Evolutionary conservation across 441 rosid species (phyloP), one percentile per base, ranked within the genome.

Genomic region (Arabidopsis hybrid): DNA sequence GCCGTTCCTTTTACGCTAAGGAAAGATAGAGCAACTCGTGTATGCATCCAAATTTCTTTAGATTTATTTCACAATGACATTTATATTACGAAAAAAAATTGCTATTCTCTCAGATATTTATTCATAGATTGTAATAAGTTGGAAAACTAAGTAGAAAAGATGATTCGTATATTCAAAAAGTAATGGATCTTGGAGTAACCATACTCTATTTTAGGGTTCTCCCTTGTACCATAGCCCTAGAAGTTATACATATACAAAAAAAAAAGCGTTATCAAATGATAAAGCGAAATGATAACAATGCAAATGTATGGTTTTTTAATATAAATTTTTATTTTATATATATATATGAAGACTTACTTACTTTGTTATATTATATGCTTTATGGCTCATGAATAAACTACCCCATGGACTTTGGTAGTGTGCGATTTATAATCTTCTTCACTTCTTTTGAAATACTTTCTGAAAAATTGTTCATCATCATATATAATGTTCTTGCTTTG

Each of bases 1-100:
- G 68, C 68, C 72, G 68, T 59, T 77, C 42, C 80, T 77, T 77
- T 77, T 71, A 71, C 72, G 76, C 72, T 71, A 77, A 77, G 76
- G 49, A 77, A 77, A 70, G 72, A 64, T 76, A 56, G 67, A 39
- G 67, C 76, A 76, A 65, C 51, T 71, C 72, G 80, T 70, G 67
- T 71, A 65, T 76, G 72, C 76, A 58, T 70, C 80, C 80, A 76
- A 69, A 31, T 49, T 34, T 70, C 72, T 64, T 70, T 36, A 38
- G 46, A 69, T 69, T 34, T 75, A 63, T 69, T 34, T 75, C 59
- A 45, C 74, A 12, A 1, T 62, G 29, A 11, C 21, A 49, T 38
- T 35, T 43, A 10, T 32, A 67, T 12, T 65, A 35, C 6, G 6
- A n/a, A 35, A 35, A 5, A 35, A 13, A 3, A 29, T 1, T 17